Conservation (phyloP, 306 rosid genomes). For the Betula pendula region DNA sequence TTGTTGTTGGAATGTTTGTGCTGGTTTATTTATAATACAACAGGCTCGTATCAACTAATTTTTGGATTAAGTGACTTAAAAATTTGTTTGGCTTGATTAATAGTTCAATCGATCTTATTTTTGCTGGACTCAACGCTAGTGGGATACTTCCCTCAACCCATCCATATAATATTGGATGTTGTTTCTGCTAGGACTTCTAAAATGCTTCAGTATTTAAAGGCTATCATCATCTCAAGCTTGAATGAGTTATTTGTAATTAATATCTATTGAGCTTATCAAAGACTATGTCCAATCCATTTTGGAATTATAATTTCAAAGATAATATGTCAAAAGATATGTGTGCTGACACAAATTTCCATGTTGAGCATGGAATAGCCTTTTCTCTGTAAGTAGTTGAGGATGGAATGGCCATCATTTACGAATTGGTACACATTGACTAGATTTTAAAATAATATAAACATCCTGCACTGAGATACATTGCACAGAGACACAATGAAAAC, state of each 20-base stretch:
- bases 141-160: neutral
- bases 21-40: neutral
- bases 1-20: no score
- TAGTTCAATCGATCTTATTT: neutral
- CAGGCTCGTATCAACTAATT: neutral
- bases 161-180: conserved; percentile 1
- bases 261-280: neutral
- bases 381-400: neutral
- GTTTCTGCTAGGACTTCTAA: neutral
- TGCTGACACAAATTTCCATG: neutral
- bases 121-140: neutral
- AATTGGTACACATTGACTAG: neutral
- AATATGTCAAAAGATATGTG: neutral
- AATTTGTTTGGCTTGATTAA: neutral
- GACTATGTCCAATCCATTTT: neutral
- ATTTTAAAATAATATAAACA: neutral
- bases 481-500: neutral
- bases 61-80: neutral
- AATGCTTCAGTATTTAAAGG: neutral
- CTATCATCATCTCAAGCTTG: neutral
- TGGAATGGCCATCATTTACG: neutral
- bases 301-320: neutral
- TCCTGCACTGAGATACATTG: neutral
- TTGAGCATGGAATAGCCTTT: neutral
- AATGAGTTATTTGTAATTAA: neutral